phyloP scores from a whole-genome alignment of 2,329 filamentous ascomycete species.

The Sarocladium kiliense region DNA sequence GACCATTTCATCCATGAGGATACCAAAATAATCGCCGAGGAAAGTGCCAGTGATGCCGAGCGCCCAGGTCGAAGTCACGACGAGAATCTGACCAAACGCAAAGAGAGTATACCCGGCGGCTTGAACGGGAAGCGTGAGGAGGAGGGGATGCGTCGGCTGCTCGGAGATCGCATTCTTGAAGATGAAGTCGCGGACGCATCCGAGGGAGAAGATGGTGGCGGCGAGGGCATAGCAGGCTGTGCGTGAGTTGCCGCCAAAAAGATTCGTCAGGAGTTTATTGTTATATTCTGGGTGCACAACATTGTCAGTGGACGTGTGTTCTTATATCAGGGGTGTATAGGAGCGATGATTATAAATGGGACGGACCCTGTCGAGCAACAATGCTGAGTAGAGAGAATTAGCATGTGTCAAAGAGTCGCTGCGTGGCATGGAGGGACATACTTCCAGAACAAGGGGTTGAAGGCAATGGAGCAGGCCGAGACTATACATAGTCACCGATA shows the following conservation, averaged over 20 bases:
- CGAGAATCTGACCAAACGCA: slow-evolving; percentile 72
- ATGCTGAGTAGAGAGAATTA: slow-evolving; percentile 48
- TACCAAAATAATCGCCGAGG: slow-evolving; percentile 97
- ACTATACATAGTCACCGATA: slow-evolving; percentile 46
- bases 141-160: slow-evolving; percentile 69
- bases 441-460: slow-evolving; percentile 99
- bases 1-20: slow-evolving; percentile 92
- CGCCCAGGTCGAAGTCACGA: slow-evolving; percentile 83
- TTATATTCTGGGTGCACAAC: slow-evolving; percentile 66
- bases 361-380: slow-evolving; percentile 72
- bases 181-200: slow-evolving; percentile 79
- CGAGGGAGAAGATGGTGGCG: slow-evolving; percentile 82
- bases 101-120: slow-evolving; percentile 68
- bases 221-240: slow-evolving; percentile 87
- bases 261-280: slow-evolving; percentile 80
- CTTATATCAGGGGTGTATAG: slow-evolving; percentile 7
- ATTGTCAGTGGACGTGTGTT: not conserved
- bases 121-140: slow-evolving; percentile 53
- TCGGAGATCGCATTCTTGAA: slow-evolving; percentile 79
- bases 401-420: not conserved
- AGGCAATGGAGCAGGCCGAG: slow-evolving; percentile 74
- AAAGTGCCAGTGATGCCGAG: slow-evolving; percentile 95
- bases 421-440: slow-evolving; percentile 43
- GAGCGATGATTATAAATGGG: not conserved
- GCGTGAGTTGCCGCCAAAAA: slow-evolving; percentile 73